Conservation (phyloP, 768 basidiomycete species). For the Termitomyces sp. region DNA sequence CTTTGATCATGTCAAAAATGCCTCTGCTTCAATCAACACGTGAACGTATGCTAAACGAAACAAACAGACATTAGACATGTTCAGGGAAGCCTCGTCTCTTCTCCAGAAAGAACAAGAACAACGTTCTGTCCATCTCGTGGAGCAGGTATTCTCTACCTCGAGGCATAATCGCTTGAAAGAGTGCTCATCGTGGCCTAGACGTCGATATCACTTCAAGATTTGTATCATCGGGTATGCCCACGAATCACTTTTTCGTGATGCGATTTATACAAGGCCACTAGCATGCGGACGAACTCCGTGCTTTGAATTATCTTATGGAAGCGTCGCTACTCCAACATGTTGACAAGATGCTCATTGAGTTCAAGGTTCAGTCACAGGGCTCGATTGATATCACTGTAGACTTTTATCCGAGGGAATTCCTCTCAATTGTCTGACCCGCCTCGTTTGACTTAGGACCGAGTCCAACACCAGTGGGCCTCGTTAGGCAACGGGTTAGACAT, state of each 20-base stretch:
- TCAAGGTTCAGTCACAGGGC: conserved; percentile 5
- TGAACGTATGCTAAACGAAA: neutral
- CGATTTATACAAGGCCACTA: neutral
- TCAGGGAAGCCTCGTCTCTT: neutral
- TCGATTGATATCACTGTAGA: conserved; percentile 13
- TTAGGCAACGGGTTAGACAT: conserved; percentile 8
- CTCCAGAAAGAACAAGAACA: conserved; percentile 3
- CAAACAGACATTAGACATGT: conserved; percentile 1
- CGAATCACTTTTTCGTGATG: neutral
- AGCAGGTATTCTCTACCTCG: conserved; percentile 1
- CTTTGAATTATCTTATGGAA: neutral
- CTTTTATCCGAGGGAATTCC: neutral
- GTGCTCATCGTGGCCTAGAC: neutral
- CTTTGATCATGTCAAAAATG: conserved; percentile 1
- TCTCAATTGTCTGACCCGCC: neutral
- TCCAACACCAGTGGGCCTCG: conserved; percentile 9
- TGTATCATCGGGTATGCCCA: conserved; percentile 5
- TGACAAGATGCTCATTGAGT: conserved; percentile 1
- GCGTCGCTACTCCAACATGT: neutral
- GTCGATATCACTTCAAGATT: conserved; percentile 2
- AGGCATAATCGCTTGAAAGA: neutral
- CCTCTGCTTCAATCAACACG: neutral
- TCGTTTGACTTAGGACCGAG: conserved; percentile 1
- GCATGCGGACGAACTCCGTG: conserved; percentile 6
- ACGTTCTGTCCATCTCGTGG: neutral